Evolutionary conservation across 1,139 yeast species (phyloP), one percentile per base, ranked within the genome.

Genomic region (Zhuliangozyma blackwelliae): DNA sequence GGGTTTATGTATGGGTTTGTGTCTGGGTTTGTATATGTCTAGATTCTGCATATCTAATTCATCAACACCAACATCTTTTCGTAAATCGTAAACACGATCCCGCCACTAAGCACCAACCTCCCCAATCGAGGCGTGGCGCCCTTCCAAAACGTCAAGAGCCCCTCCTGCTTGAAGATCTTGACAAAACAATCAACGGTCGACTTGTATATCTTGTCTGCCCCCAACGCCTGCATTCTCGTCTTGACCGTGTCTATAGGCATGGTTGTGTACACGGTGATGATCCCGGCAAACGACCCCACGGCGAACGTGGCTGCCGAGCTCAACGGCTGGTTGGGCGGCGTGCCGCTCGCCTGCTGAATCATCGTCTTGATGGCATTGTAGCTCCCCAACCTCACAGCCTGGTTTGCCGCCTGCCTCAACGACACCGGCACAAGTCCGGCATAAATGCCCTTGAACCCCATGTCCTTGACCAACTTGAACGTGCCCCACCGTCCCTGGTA

Each of bases 221-320:
- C 94, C 48, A 92, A 71, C 23, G 96, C 85, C 66, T 92, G 98
- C 97, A 92, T 92, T 63, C 98, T 77, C 1, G 98, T 92, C 67
- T 92, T 92, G 45, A 92, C 96, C 0, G 97, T 92, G 58, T 92
- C 98, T 29, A 92, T 82, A 9, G 98, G 98, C 97, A 92, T 92
- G 8, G 98, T 92, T 4, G 96, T 70, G 61, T 92, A 92, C 12
- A 92, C 98, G 0, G 98, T 92, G 37, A 92, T 82, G 36, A 84
- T 72, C 22, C 98, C 98, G 1, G 97, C 96, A 51, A 88, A 73
- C 2, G 97, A 88, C 30, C 98, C 98, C 9, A 92, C 87, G 2
- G 80, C 75, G 61, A 92, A 92, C 0, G 97, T 92, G 44, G 89
- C 70, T 1, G 75, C 77, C 3, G 94, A 77, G 37, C 89, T 77